Conservation (phyloP, 768 basidiomycete species). For the Phaeotremella skinneri region DNA sequence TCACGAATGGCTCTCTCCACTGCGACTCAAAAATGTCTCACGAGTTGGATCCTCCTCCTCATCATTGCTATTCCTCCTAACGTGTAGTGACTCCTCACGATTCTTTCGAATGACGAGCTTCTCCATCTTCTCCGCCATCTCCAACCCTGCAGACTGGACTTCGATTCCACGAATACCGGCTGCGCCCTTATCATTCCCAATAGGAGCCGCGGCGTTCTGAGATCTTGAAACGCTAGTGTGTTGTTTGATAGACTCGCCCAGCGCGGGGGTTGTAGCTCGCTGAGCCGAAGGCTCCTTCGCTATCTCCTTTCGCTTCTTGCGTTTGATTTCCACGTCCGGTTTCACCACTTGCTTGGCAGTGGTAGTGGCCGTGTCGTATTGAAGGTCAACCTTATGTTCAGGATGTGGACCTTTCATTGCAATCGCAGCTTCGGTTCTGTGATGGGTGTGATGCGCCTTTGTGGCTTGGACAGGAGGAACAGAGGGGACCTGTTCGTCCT, state of each 20-base stretch:
- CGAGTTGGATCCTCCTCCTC: slow-evolving; percentile 36
- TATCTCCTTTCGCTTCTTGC: slow-evolving; percentile 23
- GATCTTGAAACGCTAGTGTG: slow-evolving; percentile 22
- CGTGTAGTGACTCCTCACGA: slow-evolving; percentile 9
- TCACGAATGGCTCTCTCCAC: neutral
- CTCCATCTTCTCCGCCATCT: slow-evolving; percentile 5
- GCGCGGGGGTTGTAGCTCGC: slow-evolving; percentile 21
- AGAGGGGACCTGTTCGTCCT: slow-evolving; percentile 16
- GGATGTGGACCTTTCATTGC: neutral
- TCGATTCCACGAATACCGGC: slow-evolving; percentile 9
- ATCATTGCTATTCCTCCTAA: slow-evolving; percentile 4
- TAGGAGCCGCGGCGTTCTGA: no score
- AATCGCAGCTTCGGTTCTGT: neutral
- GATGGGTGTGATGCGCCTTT: neutral
- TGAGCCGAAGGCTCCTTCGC: slow-evolving; percentile 8
- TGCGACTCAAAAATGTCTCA: slow-evolving; percentile 20
- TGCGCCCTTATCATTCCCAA: slow-evolving; percentile 4
- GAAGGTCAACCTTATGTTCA: neutral
- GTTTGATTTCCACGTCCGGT: slow-evolving; percentile 18
- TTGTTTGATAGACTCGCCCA: slow-evolving; percentile 43
- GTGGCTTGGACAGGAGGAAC: slow-evolving; percentile 9
- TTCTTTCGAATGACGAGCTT: slow-evolving; percentile 30
- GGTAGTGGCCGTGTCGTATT: neutral
- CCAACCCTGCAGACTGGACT: neutral
- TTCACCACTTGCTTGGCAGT: neutral